phyloP scores from a whole-genome alignment of 108 stramenopile species.

The Pseudonitzschia pungens region DNA sequence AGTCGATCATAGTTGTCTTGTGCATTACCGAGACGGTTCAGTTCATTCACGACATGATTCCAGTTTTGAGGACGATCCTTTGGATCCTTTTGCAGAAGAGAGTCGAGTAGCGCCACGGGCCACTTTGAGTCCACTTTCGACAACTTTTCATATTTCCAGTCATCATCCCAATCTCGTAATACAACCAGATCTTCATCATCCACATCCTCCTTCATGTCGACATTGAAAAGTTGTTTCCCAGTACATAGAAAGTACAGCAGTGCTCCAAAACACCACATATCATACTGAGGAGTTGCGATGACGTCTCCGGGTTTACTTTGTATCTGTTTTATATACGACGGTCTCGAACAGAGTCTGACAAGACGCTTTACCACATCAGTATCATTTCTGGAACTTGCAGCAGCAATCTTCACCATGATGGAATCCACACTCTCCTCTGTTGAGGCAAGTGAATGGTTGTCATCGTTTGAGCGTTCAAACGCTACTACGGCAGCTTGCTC shows the following conservation, averaged over 20 bases:
- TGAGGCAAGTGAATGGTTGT: background rate
- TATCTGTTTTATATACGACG: background rate
- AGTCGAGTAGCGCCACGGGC: constrained; percentile 10
- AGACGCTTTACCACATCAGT: background rate
- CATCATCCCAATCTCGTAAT: constrained; percentile 16
- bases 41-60: constrained; percentile 1
- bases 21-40: background rate
- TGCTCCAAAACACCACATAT: constrained; percentile 38
- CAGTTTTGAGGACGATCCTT: constrained; percentile 3
- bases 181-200: constrained; percentile 18
- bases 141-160: constrained; percentile 14
- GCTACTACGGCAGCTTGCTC: constrained; percentile 27
- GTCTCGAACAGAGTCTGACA: background rate
- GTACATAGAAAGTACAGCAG: constrained; percentile 28
- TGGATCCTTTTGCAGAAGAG: constrained; percentile 16
- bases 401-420: background rate
- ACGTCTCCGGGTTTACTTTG: background rate
- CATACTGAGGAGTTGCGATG: constrained; percentile 14
- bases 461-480: constrained; percentile 2
- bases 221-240: constrained; percentile 30
- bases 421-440: background rate
- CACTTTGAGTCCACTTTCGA: constrained; percentile 17
- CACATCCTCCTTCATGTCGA: constrained; percentile 20
- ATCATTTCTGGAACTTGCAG: background rate
- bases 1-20: constrained; percentile 13